Conservation (phyloP, 1,284 basidiomycete genomes). For the Phlebopus sp. region DNA sequence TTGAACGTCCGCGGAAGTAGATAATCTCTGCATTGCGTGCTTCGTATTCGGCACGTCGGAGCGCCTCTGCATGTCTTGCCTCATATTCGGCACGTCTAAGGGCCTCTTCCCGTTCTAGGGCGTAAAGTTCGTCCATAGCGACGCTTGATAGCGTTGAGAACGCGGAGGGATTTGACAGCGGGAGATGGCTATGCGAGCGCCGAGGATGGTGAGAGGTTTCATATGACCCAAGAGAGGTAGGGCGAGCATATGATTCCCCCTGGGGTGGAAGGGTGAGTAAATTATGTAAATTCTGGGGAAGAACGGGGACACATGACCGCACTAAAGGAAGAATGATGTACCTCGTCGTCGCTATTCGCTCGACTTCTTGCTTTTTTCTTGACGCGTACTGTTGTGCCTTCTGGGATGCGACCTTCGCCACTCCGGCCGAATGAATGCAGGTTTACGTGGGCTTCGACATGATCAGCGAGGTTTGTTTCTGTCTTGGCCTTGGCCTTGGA, state of each 20-base stretch:
- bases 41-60: slow-evolving; percentile 78
- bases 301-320: slow-evolving; percentile 6
- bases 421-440: slow-evolving; percentile 26
- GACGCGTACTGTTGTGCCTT: slow-evolving; percentile 29
- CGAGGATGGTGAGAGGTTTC: slow-evolving; percentile 44
- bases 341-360: slow-evolving; percentile 78
- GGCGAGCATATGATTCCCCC: slow-evolving; percentile 67
- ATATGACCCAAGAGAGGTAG: slow-evolving; percentile 52
- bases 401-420: slow-evolving; percentile 21
- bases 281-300: slow-evolving; percentile 24
- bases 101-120: slow-evolving; percentile 83
- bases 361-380: slow-evolving; percentile 77
- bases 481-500: slow-evolving; percentile 33
- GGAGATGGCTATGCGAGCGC: slow-evolving; percentile 37
- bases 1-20: slow-evolving; percentile 40
- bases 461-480: slow-evolving; percentile 38
- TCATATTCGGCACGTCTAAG: slow-evolving; percentile 83
- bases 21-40: slow-evolving; percentile 59
- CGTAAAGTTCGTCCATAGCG: slow-evolving; percentile 83
- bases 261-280: slow-evolving; percentile 28
- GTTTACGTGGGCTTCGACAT: slow-evolving; percentile 27
- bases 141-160: slow-evolving; percentile 75
- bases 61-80: slow-evolving; percentile 72
- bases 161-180: slow-evolving; percentile 46
- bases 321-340: slow-evolving; percentile 25